Percentiles rank a stretch among this genome's conserved stretches.
Evolutionary conservation across 2,329 filamentous ascomycete genomes (phyloP).

Genomic region (Stagonosporopsis rhizophila): DNA sequence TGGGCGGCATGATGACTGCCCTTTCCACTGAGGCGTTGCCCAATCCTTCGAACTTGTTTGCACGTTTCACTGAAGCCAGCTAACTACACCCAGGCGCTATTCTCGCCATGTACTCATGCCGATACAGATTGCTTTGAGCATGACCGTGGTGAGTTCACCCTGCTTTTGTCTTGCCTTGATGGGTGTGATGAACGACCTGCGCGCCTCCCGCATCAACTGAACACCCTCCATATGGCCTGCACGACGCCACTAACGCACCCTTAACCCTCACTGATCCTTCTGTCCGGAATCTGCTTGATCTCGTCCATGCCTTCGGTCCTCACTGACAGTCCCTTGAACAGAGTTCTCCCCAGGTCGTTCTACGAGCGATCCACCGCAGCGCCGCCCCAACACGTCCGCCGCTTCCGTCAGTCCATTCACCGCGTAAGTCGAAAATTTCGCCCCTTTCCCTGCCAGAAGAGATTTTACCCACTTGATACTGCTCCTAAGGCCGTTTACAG

Average conservation of each 20-base stretch:
- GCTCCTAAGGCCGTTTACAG: not conserved
- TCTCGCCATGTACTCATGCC: not conserved
- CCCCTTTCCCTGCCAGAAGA: not conserved
- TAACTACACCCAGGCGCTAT: not conserved
- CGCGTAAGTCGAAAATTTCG: not conserved
- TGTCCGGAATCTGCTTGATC: not conserved
- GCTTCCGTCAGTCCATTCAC: not conserved
- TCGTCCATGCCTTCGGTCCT: not conserved
- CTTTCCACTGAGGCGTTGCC: not conserved
- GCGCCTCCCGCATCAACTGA: no score
- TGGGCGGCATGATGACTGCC: not conserved
- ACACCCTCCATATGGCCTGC: no score
- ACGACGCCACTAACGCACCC: no score
- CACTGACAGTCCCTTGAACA: not conserved
- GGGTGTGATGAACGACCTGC: not conserved
- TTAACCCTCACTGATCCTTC: no score
- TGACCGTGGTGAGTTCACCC: not conserved
- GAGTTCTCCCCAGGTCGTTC: no score
- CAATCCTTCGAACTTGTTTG: not conserved
- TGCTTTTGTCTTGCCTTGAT: not conserved
- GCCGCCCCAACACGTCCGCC: no score
- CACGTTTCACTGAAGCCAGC: not conserved
- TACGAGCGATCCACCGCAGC: not conserved
- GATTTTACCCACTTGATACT: not conserved
- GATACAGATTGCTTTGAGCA: not conserved